Evolutionary conservation across 2,329 filamentous ascomycete species (phyloP), one percentile per base, ranked within the genome.

Genomic region (Colletotrichum noveboracense): DNA sequence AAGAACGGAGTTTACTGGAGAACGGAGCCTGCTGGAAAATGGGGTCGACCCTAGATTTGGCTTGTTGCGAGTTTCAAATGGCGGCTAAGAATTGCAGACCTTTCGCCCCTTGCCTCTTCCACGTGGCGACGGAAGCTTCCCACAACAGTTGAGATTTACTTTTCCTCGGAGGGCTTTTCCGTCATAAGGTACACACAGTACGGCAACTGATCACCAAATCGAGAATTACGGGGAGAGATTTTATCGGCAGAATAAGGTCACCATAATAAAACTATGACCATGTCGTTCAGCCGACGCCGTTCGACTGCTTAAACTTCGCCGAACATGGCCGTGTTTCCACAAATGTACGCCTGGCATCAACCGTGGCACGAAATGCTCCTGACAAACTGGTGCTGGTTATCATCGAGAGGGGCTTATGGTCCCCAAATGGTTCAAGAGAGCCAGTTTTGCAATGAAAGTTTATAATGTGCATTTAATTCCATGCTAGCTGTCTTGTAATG

Each of bases 181-280:
- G n/a, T 21, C 10, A 21, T 10, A n/a, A n/a, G n/a, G n/a, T n/a
- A 52, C n/a, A 52, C 1, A 10, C n/a, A 4, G 5, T 7, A 18
- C 43, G 43, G 43, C 43, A 52, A 21, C 3, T 21, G 4, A 21
- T 52, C n/a, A 12, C 10, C 6, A 48, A 48, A 14, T 7, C 0
- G 5, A 4, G 1, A 18, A 18, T 43, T 3, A 3, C 5, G 9
- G 18, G 8, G 18, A 6, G 3, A n/a, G 18, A 43, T 3, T 43
- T 10, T 1, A n/a, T n/a, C n/a, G n/a, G 2, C 18, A 1, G 3
- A 9, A 10, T 10, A n/a, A 43, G 1, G 8, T 43, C 0, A 43
- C 3, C 9, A 43, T 43, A 9, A 12, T 6, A 13, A 48, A 21
- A 48, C 2, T 21, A 21, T 21, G n/a, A 2, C 14, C 34, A 36